Percentiles rank a stretch among this genome's conserved stretches.
Evolutionary conservation across 805 yeast species (phyloP).

Genomic region (Starmerella khaoyaiensis): DNA sequence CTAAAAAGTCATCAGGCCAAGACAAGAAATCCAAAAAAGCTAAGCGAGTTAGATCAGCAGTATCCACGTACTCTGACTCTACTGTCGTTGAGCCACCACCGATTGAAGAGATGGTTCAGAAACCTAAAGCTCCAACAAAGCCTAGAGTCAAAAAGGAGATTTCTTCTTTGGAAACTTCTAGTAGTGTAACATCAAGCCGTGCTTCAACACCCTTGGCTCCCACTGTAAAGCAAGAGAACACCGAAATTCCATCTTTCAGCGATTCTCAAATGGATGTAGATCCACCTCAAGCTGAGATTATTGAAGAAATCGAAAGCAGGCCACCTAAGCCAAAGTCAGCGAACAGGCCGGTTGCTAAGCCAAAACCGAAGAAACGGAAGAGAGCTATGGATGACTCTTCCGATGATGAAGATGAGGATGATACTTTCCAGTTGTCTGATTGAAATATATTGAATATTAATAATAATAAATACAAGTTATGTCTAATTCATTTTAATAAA

Average conservation of each 20-base stretch:
- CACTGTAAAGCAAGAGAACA: neutral
- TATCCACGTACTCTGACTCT: constrained; percentile 9
- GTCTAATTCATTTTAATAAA: too few species aligned
- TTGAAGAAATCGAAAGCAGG: too few species aligned
- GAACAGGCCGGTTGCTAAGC: neutral
- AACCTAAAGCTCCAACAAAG: constrained; percentile 1
- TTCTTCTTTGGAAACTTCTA: constrained; percentile 6
- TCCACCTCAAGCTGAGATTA: neutral
- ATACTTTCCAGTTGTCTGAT: constrained; percentile 11
- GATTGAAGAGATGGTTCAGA: constrained; percentile 15
- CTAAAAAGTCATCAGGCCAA: constrained; percentile 17
- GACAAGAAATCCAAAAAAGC: constrained; percentile 29
- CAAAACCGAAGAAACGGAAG: neutral
- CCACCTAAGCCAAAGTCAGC: too few species aligned
- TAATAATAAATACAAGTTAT: too few species aligned
- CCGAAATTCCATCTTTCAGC: neutral
- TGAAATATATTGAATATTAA: too few species aligned
- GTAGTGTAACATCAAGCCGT: neutral
- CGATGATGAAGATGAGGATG: constrained; percentile 10
- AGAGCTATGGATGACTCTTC: constrained; percentile 1
- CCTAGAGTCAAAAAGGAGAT: constrained; percentile 13
- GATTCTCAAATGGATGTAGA: neutral
- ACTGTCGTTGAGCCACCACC: constrained; percentile 19
- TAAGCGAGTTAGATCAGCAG: constrained; percentile 9
- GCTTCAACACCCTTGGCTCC: neutral